Evolutionary conservation across 352 stramenopile species (phyloP).

Genomic region (Globisporangium heterothallicum): DNA sequence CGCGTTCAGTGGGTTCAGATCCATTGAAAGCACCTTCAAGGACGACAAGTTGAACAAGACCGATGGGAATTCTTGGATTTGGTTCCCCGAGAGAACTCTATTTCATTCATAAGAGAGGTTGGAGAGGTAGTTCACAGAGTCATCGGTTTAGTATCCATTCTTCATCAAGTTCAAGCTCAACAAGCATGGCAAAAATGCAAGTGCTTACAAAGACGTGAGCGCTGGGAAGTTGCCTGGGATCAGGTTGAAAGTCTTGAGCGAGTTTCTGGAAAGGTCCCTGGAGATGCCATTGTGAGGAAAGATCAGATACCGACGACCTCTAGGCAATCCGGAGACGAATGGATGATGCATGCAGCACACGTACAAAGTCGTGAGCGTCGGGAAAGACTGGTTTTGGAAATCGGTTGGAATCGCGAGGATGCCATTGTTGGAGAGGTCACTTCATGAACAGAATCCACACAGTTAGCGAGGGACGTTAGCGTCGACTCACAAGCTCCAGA

Average conservation of each 20-base stretch:
- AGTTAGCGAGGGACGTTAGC: slow-evolving; percentile 1
- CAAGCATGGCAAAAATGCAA: not conserved
- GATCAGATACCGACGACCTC: too few relatives aligned
- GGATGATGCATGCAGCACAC: slow-evolving; percentile 10
- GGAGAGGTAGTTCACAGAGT: not conserved
- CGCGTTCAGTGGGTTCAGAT: slow-evolving; percentile 48
- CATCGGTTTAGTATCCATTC: not conserved
- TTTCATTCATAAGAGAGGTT: not conserved
- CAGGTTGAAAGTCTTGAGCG: slow-evolving; percentile 30
- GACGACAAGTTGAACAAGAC: slow-evolving; percentile 53
- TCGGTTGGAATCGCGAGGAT: slow-evolving; percentile 26
- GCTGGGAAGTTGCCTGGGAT: slow-evolving; percentile 32
- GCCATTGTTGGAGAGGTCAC: slow-evolving; percentile 35
- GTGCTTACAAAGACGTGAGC: slow-evolving; percentile 36
- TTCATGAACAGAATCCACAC: slow-evolving; percentile 7
- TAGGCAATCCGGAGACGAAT: too few relatives aligned
- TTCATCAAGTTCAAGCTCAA: not conserved
- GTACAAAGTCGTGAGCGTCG: slow-evolving; percentile 51
- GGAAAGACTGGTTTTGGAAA: slow-evolving; percentile 38
- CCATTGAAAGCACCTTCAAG: slow-evolving; percentile 41
- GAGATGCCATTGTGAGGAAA: too few relatives aligned
- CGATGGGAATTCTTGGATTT: slow-evolving; percentile 31
- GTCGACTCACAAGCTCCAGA: not conserved
- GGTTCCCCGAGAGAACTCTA: slow-evolving; percentile 49
- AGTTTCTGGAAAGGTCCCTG: slow-evolving; percentile 44